A percentile compares a stretch with the other conserved stretches of the same genome.
Evolutionary conservation across 2,329 filamentous ascomycete genomes (phyloP).

Genomic region (Phyllosticta citriasiana): DNA sequence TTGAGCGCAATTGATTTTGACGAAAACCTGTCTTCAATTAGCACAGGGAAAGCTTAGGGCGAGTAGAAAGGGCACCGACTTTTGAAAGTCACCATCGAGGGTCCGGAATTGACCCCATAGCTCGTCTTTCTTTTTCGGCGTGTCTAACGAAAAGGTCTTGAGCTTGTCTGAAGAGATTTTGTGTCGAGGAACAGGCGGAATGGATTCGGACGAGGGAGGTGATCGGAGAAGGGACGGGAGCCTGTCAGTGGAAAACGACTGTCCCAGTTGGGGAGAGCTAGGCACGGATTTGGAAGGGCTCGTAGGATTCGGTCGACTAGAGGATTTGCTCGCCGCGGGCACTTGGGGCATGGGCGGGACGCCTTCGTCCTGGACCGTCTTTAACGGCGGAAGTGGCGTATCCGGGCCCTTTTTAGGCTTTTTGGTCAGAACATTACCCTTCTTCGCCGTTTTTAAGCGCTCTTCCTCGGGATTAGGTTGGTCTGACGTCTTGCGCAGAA

Average conservation of each 20-base stretch:
- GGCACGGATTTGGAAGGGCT: constrained; percentile 3
- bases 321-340: neutral
- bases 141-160: constrained; percentile 23
- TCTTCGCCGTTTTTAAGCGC: constrained; percentile 11
- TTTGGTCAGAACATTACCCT: constrained; percentile 20
- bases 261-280: constrained; percentile 13
- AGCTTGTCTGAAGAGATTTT: constrained; percentile 30
- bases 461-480: neutral
- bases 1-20: constrained; percentile 64
- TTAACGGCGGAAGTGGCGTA: neutral
- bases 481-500: constrained; percentile 3
- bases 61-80: constrained; percentile 34
- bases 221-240: constrained; percentile 28
- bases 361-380: constrained; percentile 1
- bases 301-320: neutral
- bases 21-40: constrained; percentile 45
- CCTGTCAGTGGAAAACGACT: constrained; percentile 40
- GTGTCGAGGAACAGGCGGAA: constrained; percentile 34
- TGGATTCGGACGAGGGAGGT: constrained; percentile 26
- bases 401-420: constrained; percentile 23
- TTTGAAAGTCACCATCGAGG: constrained; percentile 59
- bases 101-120: constrained; percentile 58
- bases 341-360: constrained; percentile 1
- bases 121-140: constrained; percentile 54
- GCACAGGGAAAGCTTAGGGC: neutral